Conservation (phyloP, 2,329 filamentous ascomycete genomes). For the Colletotrichum orchidophilum region DNA sequence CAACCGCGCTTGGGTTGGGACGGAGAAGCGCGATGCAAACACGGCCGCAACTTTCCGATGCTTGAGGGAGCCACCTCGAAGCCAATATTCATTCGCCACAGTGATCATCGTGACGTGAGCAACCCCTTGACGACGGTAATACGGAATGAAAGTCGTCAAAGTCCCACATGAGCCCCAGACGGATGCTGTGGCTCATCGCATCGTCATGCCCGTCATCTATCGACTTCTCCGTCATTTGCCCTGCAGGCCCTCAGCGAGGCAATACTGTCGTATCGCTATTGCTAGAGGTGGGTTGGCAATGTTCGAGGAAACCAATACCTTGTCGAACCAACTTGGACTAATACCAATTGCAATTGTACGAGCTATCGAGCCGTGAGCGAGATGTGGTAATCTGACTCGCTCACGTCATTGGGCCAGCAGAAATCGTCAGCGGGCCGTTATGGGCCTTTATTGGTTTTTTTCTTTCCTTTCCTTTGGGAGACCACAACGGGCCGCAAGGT, state of each 20-base stretch:
- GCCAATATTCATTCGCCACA: constrained; percentile 6
- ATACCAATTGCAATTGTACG: constrained; percentile 5
- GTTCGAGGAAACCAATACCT: constrained; percentile 20
- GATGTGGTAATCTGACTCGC: constrained; percentile 19
- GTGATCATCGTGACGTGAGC: neutral
- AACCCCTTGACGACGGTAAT: constrained; percentile 12
- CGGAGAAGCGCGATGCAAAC: constrained; percentile 24
- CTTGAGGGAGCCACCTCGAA: neutral
- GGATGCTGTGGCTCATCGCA: neutral
- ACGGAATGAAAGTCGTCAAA: constrained; percentile 2
- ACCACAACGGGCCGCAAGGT: neutral
- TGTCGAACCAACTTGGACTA: constrained; percentile 16
- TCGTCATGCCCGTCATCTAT: constrained; percentile 25
- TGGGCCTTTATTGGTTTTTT: constrained; percentile 26
- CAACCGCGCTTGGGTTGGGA: constrained; percentile 28
- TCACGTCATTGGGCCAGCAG: constrained; percentile 16
- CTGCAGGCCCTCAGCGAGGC: neutral
- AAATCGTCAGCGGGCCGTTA: constrained; percentile 5
- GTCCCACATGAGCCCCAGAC: constrained; percentile 7
- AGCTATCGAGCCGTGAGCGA: constrained; percentile 2
- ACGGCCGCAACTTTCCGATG: constrained; percentile 5
- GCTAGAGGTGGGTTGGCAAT: constrained; percentile 14
- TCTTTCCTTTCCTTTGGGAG: no score
- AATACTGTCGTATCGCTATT: constrained; percentile 4
- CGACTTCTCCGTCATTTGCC: neutral